Conservation (phyloP, 2,329 filamentous ascomycete genomes). For the Colletotrichum theobromicola region DNA sequence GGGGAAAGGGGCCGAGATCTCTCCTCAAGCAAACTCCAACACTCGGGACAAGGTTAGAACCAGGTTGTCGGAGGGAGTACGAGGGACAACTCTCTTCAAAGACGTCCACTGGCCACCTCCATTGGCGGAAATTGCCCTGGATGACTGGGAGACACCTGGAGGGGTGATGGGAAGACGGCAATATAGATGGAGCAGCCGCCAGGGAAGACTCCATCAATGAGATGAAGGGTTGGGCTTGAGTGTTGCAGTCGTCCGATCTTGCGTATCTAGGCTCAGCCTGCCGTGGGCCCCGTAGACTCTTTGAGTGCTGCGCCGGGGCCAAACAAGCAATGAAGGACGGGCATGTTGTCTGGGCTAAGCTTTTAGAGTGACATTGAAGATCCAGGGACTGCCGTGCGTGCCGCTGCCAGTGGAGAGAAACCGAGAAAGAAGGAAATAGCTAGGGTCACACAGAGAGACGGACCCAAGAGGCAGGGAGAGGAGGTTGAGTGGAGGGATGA, state of each 20-base stretch:
- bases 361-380: not conserved
- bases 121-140: slow-evolving; percentile 1
- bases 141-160: not conserved
- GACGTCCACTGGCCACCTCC: not conserved
- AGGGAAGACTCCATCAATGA: not conserved
- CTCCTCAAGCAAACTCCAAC: not conserved
- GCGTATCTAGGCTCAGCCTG: not conserved
- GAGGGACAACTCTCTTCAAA: not conserved
- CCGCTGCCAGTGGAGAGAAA: not conserved
- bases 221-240: slow-evolving; percentile 3
- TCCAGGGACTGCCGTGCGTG: not conserved
- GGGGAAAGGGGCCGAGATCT: not conserved
- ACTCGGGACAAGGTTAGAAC: not conserved
- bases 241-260: not conserved
- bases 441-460: not conserved
- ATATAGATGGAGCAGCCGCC: slow-evolving; percentile 6
- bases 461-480: not conserved
- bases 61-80: not conserved
- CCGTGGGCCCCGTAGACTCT: not conserved
- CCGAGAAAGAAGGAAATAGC: not conserved
- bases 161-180: not conserved
- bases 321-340: not conserved
- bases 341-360: not conserved
- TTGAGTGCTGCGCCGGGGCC: not conserved
- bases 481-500: not conserved